Evolutionary conservation across 805 yeast species (phyloP), one percentile per base, ranked within the genome.

Genomic region (Wickerhamomyces mucosus): DNA sequence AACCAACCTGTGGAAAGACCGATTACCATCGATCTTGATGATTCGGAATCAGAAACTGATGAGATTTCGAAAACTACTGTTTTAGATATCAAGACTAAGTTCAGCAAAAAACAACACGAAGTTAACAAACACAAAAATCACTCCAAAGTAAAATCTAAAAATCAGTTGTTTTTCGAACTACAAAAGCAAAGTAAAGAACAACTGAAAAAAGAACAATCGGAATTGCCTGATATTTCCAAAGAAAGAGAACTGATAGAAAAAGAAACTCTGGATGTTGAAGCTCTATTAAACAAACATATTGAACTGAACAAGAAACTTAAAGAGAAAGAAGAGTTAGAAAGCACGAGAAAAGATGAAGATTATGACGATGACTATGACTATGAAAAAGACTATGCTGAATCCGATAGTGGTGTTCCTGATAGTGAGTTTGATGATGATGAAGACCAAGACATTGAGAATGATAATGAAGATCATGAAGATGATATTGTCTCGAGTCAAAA

Each of bases 161-260:
- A 50, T 15, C 45, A 48, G 11, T 47, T 71, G 21, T 55, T 65
- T 27, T 36, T 41, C 9, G 47, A 49, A 9, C 53, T 72, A 36
- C 59, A 60, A 37, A 54, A 52, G 28, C 69, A 28, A 59, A 62
- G 26, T 50, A 58, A 28, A 79, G 73, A 38, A 53, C 73, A 37
- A 28, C 76, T 69, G 40, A 50, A 71, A 41, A 71, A 70, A 40
- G 59, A 68, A 35, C 59, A 76, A 40, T 69, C 58, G 12, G 50
- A 61, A 31, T 58, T 59, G 19, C 59, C 72, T 27, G 59, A 57
- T 39, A 52, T 56, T 34, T 72, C 67, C 38, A 46, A 65, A 50
- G 46, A 42, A 17, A 38, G 32, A 15, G 51, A 48, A 13, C 26
- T 58, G 39, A n/a, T 44, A 5, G 32, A 41, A 21, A 27, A 40